Evolutionary conservation across 2,329 filamentous ascomycete species (phyloP).

Genomic region (Helicocarpus griseus): DNA sequence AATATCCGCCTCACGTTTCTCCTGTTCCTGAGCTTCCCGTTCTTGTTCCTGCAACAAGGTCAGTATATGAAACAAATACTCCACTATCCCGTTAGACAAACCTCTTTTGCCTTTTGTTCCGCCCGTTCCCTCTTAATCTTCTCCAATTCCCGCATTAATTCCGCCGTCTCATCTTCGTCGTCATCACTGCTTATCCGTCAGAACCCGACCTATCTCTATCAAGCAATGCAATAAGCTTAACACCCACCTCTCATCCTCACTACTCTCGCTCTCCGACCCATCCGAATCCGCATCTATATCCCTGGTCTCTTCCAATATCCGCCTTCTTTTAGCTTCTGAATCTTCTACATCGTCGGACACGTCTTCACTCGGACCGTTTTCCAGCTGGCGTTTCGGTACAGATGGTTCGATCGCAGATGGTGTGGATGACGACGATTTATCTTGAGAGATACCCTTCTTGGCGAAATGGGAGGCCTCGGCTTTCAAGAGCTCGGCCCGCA

Average conservation of each 20-base stretch:
- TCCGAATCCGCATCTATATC: slow-evolving; percentile 79
- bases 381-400: slow-evolving; percentile 55
- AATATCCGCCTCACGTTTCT: slow-evolving; percentile 76
- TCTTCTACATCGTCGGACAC: slow-evolving; percentile 50
- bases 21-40: slow-evolving; percentile 68
- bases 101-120: slow-evolving; percentile 68
- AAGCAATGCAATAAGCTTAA: not conserved
- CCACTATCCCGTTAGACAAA: slow-evolving; percentile 17
- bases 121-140: slow-evolving; percentile 84
- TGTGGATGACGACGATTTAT: slow-evolving; percentile 16
- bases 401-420: slow-evolving; percentile 25
- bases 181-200: slow-evolving; percentile 46
- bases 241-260: slow-evolving; percentile 49
- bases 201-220: slow-evolving; percentile 6
- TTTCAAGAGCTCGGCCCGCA: slow-evolving; percentile 79
- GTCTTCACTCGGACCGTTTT: slow-evolving; percentile 35
- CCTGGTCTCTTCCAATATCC: slow-evolving; percentile 77
- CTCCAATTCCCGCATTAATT: slow-evolving; percentile 84
- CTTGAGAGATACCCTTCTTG: slow-evolving; percentile 58
- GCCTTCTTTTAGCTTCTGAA: slow-evolving; percentile 68
- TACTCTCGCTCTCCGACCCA: slow-evolving; percentile 49
- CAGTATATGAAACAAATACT: not conserved
- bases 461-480: slow-evolving; percentile 82
- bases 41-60: slow-evolving; percentile 55
- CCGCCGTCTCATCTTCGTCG: slow-evolving; percentile 74